phyloP scores from a whole-genome alignment of 2,329 filamentous ascomycete species.

The Diaporthe destruens region DNA sequence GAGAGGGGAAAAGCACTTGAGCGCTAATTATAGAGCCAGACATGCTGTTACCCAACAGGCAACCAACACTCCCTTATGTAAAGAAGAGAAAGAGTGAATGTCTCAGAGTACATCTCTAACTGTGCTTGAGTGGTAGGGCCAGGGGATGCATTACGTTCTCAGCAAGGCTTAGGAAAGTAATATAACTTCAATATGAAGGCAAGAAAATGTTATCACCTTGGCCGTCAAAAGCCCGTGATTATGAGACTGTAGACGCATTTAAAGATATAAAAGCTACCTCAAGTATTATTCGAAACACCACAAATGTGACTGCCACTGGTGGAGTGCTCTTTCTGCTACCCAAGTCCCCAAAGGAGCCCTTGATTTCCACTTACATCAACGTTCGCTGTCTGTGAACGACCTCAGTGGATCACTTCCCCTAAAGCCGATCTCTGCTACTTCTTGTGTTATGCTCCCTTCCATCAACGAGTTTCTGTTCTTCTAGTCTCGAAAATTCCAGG shows the following conservation, averaged over 20 bases:
- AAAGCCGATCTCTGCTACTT: not conserved
- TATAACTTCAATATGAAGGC: not conserved
- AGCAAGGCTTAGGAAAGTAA: not conserved
- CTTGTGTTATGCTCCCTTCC: no score
- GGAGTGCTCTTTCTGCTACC: not conserved
- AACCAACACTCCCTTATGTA: no score
- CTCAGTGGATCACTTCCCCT: not conserved
- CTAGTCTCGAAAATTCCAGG: no score
- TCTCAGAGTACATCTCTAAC: no score
- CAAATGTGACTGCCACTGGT: not conserved
- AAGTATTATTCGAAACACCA: no score
- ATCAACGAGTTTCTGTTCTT: no score
- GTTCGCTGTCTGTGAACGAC: not conserved
- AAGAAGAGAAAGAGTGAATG: no score
- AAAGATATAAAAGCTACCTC: no score
- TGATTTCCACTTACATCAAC: not conserved
- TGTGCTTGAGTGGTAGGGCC: not conserved
- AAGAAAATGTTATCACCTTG: not conserved
- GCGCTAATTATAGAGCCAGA: no score
- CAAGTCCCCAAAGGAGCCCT: not conserved
- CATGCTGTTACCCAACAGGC: no score
- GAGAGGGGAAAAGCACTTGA: no score
- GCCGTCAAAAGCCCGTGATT: not conserved
- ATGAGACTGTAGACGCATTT: not conserved
- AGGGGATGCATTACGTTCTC: not conserved